Evolutionary conservation across 768 basidiomycete species (phyloP).

Genomic region (Nidula microcarpa): DNA sequence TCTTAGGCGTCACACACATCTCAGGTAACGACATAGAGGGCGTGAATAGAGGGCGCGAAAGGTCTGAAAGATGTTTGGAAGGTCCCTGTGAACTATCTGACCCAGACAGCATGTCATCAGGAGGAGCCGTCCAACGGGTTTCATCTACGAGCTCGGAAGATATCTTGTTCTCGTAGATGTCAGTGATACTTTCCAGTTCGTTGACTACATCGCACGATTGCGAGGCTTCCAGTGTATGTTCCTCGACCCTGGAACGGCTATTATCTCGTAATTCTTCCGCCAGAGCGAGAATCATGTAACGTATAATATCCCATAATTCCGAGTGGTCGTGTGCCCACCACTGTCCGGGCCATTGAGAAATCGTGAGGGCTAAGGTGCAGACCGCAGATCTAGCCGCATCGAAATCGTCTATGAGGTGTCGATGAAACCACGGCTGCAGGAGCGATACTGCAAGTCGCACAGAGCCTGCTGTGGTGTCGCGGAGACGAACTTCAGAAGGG

Average conservation of each 20-base stretch:
- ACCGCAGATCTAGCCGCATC: constrained; percentile 29
- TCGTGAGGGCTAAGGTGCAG: constrained; percentile 39
- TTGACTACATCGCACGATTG: constrained; percentile 48
- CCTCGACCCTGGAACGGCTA: constrained; percentile 15
- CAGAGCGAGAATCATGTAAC: constrained; percentile 55
- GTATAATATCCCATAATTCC: constrained; percentile 58
- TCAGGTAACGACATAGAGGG: constrained; percentile 15
- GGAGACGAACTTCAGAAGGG: constrained; percentile 51
- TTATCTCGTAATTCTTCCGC: constrained; percentile 62
- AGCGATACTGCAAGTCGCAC: constrained; percentile 66
- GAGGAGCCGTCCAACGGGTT: neutral
- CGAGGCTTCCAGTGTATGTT: constrained; percentile 33
- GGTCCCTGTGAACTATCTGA: neutral
- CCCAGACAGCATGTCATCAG: neutral
- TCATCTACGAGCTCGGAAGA: neutral
- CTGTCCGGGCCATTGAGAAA: constrained; percentile 66
- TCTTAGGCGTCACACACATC: constrained; percentile 10
- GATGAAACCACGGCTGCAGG: constrained; percentile 69
- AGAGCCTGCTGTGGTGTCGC: constrained; percentile 65
- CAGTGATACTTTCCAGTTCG: constrained; percentile 42
- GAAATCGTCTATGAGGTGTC: constrained; percentile 33
- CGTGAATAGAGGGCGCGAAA: constrained; percentile 7
- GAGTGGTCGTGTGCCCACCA: constrained; percentile 65
- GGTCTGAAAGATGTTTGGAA: constrained; percentile 5
- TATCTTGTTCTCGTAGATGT: constrained; percentile 30